phyloP scores from a whole-genome alignment of 192 early-diverging fungal species.

The Linnemannia hyalina region DNA sequence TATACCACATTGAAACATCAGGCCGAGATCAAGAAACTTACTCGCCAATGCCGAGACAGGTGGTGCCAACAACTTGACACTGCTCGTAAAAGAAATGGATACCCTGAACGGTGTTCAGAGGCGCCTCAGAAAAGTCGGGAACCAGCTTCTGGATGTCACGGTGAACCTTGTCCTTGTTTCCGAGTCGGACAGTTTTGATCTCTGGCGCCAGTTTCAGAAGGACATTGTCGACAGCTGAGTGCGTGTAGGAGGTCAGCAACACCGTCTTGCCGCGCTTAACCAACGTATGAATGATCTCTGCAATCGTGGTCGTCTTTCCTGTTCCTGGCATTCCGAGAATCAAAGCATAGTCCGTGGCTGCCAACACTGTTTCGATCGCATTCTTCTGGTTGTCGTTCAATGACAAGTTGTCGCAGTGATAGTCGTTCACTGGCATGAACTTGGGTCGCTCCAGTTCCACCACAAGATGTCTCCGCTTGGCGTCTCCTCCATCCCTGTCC shows the following conservation, averaged over 20 bases:
- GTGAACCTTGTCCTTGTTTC: slow-evolving; percentile 69
- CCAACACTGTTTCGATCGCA: slow-evolving; percentile 80
- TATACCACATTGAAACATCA: neutral
- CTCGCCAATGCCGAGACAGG: slow-evolving; percentile 90
- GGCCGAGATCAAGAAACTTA: slow-evolving; percentile 35
- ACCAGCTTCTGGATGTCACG: slow-evolving; percentile 24
- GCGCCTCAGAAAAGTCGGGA: slow-evolving; percentile 34
- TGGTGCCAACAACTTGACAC: slow-evolving; percentile 84
- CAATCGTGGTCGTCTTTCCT: slow-evolving; percentile 94
- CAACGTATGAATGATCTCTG: slow-evolving; percentile 78
- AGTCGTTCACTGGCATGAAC: slow-evolving; percentile 57
- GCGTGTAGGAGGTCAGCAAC: slow-evolving; percentile 91
- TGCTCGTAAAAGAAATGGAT: slow-evolving; percentile 72
- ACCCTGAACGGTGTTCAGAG: slow-evolving; percentile 69
- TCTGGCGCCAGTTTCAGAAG: slow-evolving; percentile 85
- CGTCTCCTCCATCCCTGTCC: slow-evolving; percentile 60
- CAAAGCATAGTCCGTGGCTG: slow-evolving; percentile 87
- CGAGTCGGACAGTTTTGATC: slow-evolving; percentile 82
- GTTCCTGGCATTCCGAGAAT: slow-evolving; percentile 98
- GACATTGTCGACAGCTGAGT: slow-evolving; percentile 94
- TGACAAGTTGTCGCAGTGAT: slow-evolving; percentile 21
- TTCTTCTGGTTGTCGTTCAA: slow-evolving; percentile 82
- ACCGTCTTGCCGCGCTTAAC: slow-evolving; percentile 79
- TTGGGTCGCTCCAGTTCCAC: slow-evolving; percentile 82
- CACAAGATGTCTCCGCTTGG: slow-evolving; percentile 75